These are phyloP conservation scores for Fusarium citri DNA, from an alignment of 2,329 filamentous ascomycete genomes.

Conservation along the genomic window DNA sequence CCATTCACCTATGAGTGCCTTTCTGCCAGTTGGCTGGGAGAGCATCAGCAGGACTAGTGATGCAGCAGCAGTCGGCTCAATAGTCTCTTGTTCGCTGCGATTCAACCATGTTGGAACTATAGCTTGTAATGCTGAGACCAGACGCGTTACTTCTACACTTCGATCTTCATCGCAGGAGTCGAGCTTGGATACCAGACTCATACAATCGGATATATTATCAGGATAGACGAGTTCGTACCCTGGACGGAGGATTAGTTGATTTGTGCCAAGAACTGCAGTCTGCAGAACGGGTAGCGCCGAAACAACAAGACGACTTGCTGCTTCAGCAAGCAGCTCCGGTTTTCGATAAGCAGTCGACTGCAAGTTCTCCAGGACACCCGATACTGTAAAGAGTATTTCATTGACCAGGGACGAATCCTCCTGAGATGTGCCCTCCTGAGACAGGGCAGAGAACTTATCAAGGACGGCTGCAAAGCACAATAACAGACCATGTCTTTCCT, in stretches of 20 bases:
- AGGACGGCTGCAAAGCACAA: constrained; percentile 70
- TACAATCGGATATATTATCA: constrained; percentile 33
- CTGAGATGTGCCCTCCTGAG: constrained; percentile 19
- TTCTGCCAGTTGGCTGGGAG: constrained; percentile 52
- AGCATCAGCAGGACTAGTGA: constrained; percentile 63
- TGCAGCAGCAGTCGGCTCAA: constrained; percentile 63
- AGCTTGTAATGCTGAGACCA: constrained; percentile 46
- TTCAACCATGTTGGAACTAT: constrained; percentile 61
- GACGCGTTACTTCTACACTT: constrained; percentile 21
- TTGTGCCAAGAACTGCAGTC: constrained; percentile 44
- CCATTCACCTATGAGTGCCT: constrained; percentile 60
- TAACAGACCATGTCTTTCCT: constrained; percentile 76
- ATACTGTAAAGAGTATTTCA: constrained; percentile 46
- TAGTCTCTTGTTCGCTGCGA: constrained; percentile 62
- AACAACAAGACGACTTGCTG: constrained; percentile 68
- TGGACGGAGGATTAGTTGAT: constrained; percentile 17
- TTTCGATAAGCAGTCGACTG: constrained; percentile 62
- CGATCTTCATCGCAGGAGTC: constrained; percentile 16
- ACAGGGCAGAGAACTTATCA: constrained; percentile 57
- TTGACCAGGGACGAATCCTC: constrained; percentile 43
- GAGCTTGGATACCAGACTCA: constrained; percentile 38
- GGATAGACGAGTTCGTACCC: constrained; percentile 46
- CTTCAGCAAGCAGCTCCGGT: constrained; percentile 73
- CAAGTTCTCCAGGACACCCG: constrained; percentile 56
- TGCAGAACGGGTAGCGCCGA: constrained; percentile 63